Conservation (phyloP, 2,329 filamentous ascomycete genomes). For the Aspergillus uvarum region DNA sequence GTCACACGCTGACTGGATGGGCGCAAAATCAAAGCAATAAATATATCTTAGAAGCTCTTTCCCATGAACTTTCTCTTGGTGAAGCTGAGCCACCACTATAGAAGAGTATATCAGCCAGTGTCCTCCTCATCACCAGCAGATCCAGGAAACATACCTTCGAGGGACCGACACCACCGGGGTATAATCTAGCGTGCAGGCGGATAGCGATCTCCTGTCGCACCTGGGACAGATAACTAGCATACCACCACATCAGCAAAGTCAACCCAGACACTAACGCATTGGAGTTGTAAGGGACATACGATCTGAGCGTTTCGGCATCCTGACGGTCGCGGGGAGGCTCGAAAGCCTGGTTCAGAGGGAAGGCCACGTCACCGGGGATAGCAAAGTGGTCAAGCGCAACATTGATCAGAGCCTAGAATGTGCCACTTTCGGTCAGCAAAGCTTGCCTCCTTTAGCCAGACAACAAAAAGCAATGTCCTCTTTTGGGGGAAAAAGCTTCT, state of each 20-base stretch:
- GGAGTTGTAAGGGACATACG: constrained; percentile 56
- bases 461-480: not conserved
- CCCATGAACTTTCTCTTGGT: constrained; percentile 99
- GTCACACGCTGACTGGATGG: constrained; percentile 21
- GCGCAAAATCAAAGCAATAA: constrained; percentile 16
- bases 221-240: constrained; percentile 66
- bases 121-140: not conserved
- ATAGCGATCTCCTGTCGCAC: constrained; percentile 87
- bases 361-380: constrained; percentile 87
- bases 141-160: constrained; percentile 53
- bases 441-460: not conserved
- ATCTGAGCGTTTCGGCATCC: constrained; percentile 81
- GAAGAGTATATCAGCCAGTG: not conserved
- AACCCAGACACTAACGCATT: not conserved
- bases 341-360: constrained; percentile 95
- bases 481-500: not conserved
- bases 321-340: constrained; percentile 83
- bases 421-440: not conserved
- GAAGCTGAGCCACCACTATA: constrained; percentile 97
- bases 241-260: not conserved
- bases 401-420: constrained; percentile 76
- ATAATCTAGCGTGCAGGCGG: constrained; percentile 81
- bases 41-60: constrained; percentile 67
- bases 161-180: constrained; percentile 69
- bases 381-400: constrained; percentile 92